phyloP scores from a whole-genome alignment of 2,329 filamentous ascomycete genomes.

The Cladosporium sp. region DNA sequence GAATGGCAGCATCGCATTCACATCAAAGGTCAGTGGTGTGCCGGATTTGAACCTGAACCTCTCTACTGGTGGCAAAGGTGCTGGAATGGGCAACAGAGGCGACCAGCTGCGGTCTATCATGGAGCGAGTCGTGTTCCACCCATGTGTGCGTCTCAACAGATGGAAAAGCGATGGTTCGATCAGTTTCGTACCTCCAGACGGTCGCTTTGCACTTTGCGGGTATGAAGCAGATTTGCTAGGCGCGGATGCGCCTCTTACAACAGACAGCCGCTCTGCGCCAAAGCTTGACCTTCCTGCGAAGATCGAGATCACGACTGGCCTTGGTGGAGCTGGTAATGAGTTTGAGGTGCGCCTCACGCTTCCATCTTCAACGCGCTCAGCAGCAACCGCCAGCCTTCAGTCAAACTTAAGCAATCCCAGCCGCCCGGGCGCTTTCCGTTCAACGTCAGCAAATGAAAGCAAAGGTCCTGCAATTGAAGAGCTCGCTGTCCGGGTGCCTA shows the following conservation, averaged over 20 bases:
- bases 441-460: conserved; percentile 29
- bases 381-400: conserved; percentile 35
- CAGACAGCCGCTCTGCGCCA: conserved; percentile 42
- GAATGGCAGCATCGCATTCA: conserved; percentile 92
- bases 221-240: conserved; percentile 93
- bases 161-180: conserved; percentile 90
- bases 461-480: conserved; percentile 64
- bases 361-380: conserved; percentile 25
- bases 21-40: conserved; percentile 89
- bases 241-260: conserved; percentile 50
- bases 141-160: conserved; percentile 84
- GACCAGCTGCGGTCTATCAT: conserved; percentile 57
- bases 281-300: conserved; percentile 79
- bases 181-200: conserved; percentile 95
- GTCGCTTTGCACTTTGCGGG: conserved; percentile 86
- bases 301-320: conserved; percentile 77
- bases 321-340: conserved; percentile 75
- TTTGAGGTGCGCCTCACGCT: conserved; percentile 75
- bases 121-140: conserved; percentile 91
- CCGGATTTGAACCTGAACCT: conserved; percentile 85
- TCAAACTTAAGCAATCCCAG: conserved; percentile 30
- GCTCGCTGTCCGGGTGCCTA: conserved; percentile 73
- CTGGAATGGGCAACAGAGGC: conserved; percentile 63
- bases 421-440: conserved; percentile 29
- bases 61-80: conserved; percentile 77